phyloP scores from a whole-genome alignment of 352 stramenopile species.

The Globisporangium polare region DNA sequence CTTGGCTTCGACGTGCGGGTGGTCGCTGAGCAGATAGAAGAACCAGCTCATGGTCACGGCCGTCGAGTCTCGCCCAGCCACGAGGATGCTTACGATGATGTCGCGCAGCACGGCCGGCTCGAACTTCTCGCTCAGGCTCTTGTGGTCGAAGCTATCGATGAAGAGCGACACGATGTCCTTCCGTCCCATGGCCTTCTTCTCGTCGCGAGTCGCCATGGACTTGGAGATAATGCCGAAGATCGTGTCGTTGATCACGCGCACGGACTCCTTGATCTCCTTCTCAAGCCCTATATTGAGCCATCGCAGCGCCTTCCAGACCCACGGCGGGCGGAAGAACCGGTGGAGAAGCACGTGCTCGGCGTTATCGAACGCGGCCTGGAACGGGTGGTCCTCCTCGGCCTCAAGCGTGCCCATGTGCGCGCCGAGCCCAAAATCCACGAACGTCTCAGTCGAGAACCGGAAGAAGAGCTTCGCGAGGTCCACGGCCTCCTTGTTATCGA shows the following conservation, averaged over 20 bases:
- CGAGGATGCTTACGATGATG: slow-evolving; percentile 45
- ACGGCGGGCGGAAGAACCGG: slow-evolving; percentile 33
- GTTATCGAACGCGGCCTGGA: slow-evolving; percentile 34
- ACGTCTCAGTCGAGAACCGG: slow-evolving; percentile 47
- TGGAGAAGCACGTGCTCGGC: slow-evolving; percentile 25
- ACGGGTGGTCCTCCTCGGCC: slow-evolving; percentile 14
- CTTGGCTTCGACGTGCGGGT: slow-evolving; percentile 29
- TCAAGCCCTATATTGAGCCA: slow-evolving; percentile 36
- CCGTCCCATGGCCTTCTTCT: background rate
- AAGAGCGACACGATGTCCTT: slow-evolving; percentile 45
- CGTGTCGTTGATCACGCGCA: slow-evolving; percentile 31
- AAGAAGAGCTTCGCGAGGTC: slow-evolving; percentile 38
- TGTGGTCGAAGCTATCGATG: slow-evolving; percentile 29
- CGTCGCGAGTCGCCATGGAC: slow-evolving; percentile 16
- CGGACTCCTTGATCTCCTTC: slow-evolving; percentile 24
- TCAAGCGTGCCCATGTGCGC: slow-evolving; percentile 19
- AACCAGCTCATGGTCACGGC: slow-evolving; percentile 38
- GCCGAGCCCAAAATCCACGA: slow-evolving; percentile 44
- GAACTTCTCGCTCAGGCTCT: background rate
- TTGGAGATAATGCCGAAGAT: slow-evolving; percentile 30
- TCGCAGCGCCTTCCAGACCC: slow-evolving; percentile 37
- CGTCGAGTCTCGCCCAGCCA: slow-evolving; percentile 48
- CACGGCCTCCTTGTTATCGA: slow-evolving; percentile 7
- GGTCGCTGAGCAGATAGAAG: slow-evolving; percentile 32
- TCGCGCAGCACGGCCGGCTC: slow-evolving; percentile 28